Base-by-base conservation (phyloP, 202 grass and related monocot genomes). In the Digitaria exilis region DNA sequence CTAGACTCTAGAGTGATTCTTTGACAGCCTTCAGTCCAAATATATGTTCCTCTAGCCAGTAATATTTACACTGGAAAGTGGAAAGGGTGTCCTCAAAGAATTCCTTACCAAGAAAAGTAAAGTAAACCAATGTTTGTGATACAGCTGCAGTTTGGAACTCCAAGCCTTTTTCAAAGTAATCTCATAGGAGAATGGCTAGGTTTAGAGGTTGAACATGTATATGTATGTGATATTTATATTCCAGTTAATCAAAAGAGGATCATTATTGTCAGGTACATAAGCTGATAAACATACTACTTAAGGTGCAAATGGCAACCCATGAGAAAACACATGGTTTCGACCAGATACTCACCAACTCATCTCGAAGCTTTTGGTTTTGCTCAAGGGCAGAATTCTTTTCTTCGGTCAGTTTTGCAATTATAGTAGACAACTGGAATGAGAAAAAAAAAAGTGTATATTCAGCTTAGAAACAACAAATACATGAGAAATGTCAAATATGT, bases 321-420 rank as follows among this genome's bases (percentile, higher is more conserved):
- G 43, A 16, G 69, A 65, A 32, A 56, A 31, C 28, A 57, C 44
- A 70, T 41, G 44, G 56, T 71, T 64, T 68, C 64, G 71, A 55
- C 35, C 9, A 30, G 58, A 84, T 81, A 87, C 91, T 98, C 49
- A 95, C 96, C 92, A 98, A 78, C 73, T 98, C 92, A 12, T 81
- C 89, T 62, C 16, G 87, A 88, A 95, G 87, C 68, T 80, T 88
- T 77, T 72, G 92, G 80, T 92, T 98, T 85, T 90, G 65, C 72
- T 95, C 90, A 35, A 91, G 73, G 44, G 91, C 96, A 84, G 73
- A 89, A 81, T 95, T 88, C 80, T 77, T 95, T 87, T 94, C 96
- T 71, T 95, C 83, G 0, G 69, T 82, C 74, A 98, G 77, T 79
- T 83, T 93, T 87, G 83, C 71, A 71, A 98, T 87, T 65, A 98